Evolutionary conservation across 129 eudicot genomes (phyloP).

Genomic region (Chrysanthemum makinoi): DNA sequence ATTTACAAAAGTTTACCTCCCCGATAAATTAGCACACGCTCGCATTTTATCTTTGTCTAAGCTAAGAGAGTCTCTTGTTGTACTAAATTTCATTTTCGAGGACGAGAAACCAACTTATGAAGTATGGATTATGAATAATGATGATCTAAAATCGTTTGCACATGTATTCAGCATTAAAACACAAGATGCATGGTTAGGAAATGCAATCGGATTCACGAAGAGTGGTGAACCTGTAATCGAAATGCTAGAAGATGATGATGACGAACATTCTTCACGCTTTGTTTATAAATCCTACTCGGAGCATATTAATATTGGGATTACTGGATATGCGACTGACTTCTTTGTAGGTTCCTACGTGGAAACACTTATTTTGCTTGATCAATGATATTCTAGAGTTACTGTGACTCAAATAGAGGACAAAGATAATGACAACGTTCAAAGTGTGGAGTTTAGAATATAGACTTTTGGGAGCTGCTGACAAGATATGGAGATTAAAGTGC

Average conservation of each 20-base stretch:
- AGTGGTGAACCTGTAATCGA: background rate
- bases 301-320: background rate
- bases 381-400: background rate
- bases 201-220: background rate
- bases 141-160: background rate
- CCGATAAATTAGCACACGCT: background rate
- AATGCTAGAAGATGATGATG: background rate
- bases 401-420: background rate
- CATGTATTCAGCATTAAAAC: background rate
- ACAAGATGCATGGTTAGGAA: background rate
- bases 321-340: background rate
- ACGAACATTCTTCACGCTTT: background rate
- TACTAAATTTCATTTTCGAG: background rate
- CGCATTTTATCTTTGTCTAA: background rate
- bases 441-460: constrained; percentile 4
- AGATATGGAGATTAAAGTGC: background rate
- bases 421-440: background rate
- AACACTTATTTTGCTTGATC: constrained; percentile 3
- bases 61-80: background rate
- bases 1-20: background rate
- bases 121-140: background rate
- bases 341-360: constrained; percentile 7
- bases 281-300: background rate
- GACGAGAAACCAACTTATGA: background rate
- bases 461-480: background rate